Percentiles rank a stretch among this genome's conserved stretches.
Conservation (phyloP, 306 rosid species). For the Cyamopsis tetragonoloba region DNA sequence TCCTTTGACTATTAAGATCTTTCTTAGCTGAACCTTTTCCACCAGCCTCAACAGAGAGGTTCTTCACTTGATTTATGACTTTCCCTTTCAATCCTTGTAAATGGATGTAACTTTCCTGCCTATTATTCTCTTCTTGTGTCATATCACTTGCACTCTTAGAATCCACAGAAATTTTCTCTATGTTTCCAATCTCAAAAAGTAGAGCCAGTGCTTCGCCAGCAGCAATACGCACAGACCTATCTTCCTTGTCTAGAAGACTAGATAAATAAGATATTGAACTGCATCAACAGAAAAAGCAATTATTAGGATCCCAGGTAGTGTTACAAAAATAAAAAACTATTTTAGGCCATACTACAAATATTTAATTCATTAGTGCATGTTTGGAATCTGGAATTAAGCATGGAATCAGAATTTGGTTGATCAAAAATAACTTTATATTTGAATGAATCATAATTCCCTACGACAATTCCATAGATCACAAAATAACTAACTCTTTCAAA, state of each 20-base stretch:
- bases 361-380: not conserved
- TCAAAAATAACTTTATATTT: not conserved
- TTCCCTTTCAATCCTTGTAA: slow-evolving; percentile 80
- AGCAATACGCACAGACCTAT: slow-evolving; percentile 80
- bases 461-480: not conserved
- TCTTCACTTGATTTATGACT: slow-evolving; percentile 69
- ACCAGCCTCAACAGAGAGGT: slow-evolving; percentile 82
- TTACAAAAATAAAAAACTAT: not conserved
- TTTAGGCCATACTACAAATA: not conserved
- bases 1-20: slow-evolving; percentile 85
- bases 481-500: not conserved
- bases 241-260: slow-evolving; percentile 84
- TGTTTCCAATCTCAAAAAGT: slow-evolving; percentile 69
- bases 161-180: slow-evolving; percentile 54
- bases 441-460: not conserved
- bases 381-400: not conserved
- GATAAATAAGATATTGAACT: slow-evolving; percentile 77
- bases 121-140: slow-evolving; percentile 47
- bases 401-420: not conserved
- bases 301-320: not conserved
- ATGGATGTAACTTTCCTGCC: slow-evolving; percentile 47
- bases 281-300: slow-evolving; percentile 32
- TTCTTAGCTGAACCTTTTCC: slow-evolving; percentile 87
- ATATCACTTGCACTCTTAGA: slow-evolving; percentile 38
- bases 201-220: slow-evolving; percentile 95